Percentiles rank a stretch among this genome's conserved stretches.
Conservation (phyloP, 1,284 basidiomycete genomes). For the Inonotus hispidus region DNA sequence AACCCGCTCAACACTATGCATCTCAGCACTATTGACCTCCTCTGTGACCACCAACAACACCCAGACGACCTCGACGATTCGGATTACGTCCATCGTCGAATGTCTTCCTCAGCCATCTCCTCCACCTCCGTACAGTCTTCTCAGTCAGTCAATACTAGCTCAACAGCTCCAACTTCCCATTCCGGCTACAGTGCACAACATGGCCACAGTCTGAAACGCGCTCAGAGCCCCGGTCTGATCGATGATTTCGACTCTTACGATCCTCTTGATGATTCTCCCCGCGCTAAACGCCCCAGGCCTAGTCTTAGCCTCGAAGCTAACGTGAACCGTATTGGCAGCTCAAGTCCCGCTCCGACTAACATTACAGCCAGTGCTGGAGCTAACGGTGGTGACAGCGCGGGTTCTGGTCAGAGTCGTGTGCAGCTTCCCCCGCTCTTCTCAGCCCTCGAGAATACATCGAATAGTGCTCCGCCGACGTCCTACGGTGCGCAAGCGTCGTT, state of each 20-base stretch:
- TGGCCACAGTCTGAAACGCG: conserved; percentile 46
- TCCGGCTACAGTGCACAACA: conserved; percentile 27
- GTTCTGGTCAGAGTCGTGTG: neutral
- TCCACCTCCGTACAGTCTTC: conserved; percentile 35
- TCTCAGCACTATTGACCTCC: conserved; percentile 16
- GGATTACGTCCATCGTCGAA: conserved; percentile 46
- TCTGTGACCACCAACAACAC: conserved; percentile 34
- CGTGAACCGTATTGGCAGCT: neutral
- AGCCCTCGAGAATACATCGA: conserved; percentile 3
- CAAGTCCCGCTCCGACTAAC: neutral
- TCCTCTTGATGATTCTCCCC: neutral
- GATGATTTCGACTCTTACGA: conserved; percentile 25
- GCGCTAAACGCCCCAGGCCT: conserved; percentile 7
- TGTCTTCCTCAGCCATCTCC: conserved; percentile 57
- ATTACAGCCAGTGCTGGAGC: conserved; percentile 1
- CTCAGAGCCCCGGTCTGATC: conserved; percentile 33
- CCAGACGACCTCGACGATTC: conserved; percentile 24
- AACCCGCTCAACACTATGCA: conserved; percentile 1
- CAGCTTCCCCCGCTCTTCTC: conserved; percentile 13
- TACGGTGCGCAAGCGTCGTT: conserved; percentile 1
- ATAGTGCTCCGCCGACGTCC: conserved; percentile 6
- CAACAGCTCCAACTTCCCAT: conserved; percentile 55
- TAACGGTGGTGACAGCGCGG: neutral
- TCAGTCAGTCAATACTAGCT: conserved; percentile 32
- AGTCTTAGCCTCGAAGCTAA: conserved; percentile 8